These are phyloP conservation scores for Vaccinium darrowii DNA, from an alignment of 148 eudicot genomes.

Conservation along the genomic window DNA sequence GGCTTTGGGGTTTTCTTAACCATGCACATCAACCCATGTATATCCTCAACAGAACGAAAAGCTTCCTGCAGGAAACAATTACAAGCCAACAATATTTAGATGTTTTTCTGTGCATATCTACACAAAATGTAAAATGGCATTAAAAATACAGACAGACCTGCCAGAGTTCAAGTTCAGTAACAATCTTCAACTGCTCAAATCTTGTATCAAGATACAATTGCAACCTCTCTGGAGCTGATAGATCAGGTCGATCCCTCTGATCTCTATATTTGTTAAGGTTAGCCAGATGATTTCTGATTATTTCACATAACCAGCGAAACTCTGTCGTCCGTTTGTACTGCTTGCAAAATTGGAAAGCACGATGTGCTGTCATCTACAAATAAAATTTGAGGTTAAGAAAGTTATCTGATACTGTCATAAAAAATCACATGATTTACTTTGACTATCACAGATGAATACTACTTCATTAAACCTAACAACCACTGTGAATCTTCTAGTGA, in stretches of 20 bases:
- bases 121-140: neutral
- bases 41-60: conserved; percentile 8
- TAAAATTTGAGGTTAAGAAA: conserved; percentile 4
- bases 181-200: conserved; percentile 91
- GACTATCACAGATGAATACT: no score
- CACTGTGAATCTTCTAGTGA: no score
- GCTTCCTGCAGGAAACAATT: conserved; percentile 8
- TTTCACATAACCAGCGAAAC: conserved; percentile 90
- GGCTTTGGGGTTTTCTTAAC: neutral
- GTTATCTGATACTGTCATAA: neutral
- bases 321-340: conserved; percentile 94
- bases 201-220: conserved; percentile 88
- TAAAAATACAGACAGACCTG: conserved; percentile 51
- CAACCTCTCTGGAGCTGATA: conserved; percentile 86
- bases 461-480: no score
- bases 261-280: conserved; percentile 90
- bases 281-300: conserved; percentile 80
- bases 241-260: conserved; percentile 90
- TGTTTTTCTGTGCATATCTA: neutral
- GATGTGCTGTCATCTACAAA: conserved; percentile 90
- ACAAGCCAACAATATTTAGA: neutral
- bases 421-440: no score
- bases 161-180: conserved; percentile 96
- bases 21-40: conserved; percentile 6
- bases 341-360: conserved; percentile 98